Conservation (phyloP, 1,284 basidiomycete species). For the Tilletia horrida region DNA sequence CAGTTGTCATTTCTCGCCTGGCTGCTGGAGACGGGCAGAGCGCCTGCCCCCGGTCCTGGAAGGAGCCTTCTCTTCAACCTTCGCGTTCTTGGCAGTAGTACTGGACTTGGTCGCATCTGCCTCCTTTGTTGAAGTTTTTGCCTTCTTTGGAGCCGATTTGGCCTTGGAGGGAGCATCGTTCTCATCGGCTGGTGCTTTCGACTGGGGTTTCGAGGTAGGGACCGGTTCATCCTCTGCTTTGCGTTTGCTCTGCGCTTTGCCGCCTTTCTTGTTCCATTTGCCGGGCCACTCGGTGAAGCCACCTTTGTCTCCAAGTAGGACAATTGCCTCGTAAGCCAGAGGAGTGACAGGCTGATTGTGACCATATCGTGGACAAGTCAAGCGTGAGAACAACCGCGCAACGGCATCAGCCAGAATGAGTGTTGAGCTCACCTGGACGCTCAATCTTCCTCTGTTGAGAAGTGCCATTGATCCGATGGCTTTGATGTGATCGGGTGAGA, state of each 20-base stretch:
- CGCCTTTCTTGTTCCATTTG: conserved; percentile 35
- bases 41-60: too few relatives aligned
- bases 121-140: too few relatives aligned
- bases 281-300: conserved; percentile 57
- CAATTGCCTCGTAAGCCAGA: conserved; percentile 69
- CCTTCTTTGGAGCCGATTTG: too few relatives aligned
- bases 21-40: neutral
- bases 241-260: neutral
- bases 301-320: conserved; percentile 68
- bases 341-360: conserved; percentile 74
- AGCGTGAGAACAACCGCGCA: neutral
- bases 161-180: neutral
- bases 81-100: neutral
- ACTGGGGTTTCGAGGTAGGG: conserved; percentile 12
- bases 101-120: neutral
- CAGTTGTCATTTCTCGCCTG: neutral
- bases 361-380: neutral
- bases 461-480: conserved; percentile 71
- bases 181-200: neutral
- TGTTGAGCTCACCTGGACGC: conserved; percentile 59
- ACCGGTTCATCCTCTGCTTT: neutral
- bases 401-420: neutral
- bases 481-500: conserved; percentile 45
- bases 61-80: neutral
- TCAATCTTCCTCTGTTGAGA: conserved; percentile 77